Evolutionary conservation across 2,329 filamentous ascomycete genomes (phyloP), one percentile per base, ranked within the genome.

Genomic region (Parafenestella ontariensis): DNA sequence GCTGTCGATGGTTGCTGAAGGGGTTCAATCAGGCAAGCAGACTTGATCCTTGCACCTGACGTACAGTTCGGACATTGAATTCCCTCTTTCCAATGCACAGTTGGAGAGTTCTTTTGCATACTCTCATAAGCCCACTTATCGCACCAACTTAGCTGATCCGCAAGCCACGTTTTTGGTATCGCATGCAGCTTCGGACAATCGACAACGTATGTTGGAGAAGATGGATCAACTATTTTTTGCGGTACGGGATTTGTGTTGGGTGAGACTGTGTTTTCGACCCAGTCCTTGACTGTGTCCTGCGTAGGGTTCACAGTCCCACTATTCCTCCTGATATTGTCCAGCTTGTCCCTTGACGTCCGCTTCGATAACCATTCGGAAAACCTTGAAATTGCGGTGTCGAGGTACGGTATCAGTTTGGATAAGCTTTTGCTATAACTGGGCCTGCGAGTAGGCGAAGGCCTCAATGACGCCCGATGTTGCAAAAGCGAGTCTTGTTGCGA

Each of bases 161-260:
- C 72, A 15, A 76, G 53, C 11, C 65, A 52, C 26, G 58, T 62
- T 31, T 61, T 69, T 10, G 72, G 70, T 15, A 75, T 55, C 5
- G 63, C 68, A 52, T 75, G 73, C 3, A 73, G 61, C 23, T 68
- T 70, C 11, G 72, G 73, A 29, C 72, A 76, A 44, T 75, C 64
- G 15, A 76, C 72, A 10, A 71, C 60, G 56, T 75, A 76, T 10
- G 72, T 52, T 11, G 64, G 59, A 23, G 63, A 10, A 15, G 44
- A 46, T 2, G 54, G 39, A 9, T 58, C 58, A 31, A 66, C 60
- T 18, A 62, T 42, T 11, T 61, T 52, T 43, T 53, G 54, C 3
- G 55, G 52, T 15, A 57, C 37, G 9, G 57, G 59, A 31, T 68
- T 62, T 10, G 47, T 42, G 43, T 52, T 60, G 3, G 57, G 39